phyloP scores from a whole-genome alignment of 1,139 yeast genomes.

The Scheffersomyces quercinus region DNA sequence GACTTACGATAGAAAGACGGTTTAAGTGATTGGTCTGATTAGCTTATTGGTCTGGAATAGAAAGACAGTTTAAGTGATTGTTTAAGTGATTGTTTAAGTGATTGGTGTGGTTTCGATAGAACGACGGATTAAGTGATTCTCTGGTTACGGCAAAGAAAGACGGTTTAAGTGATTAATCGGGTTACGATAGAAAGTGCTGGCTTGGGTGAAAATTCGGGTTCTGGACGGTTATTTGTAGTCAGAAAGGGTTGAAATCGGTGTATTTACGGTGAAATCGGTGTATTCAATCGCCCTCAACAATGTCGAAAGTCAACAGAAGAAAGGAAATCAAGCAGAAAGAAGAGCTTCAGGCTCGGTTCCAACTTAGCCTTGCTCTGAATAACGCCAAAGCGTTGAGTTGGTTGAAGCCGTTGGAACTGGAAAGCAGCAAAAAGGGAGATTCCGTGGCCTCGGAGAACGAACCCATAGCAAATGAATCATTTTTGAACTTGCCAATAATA shows the following conservation, averaged over 20 bases:
- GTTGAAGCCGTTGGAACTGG: slow-evolving; percentile 28
- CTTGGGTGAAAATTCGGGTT: neutral
- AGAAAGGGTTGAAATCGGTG: neutral
- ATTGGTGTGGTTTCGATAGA: too few species aligned
- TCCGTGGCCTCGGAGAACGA: neutral
- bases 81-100: too few species aligned
- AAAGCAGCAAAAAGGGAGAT: slow-evolving; percentile 6
- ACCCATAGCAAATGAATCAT: slow-evolving; percentile 13
- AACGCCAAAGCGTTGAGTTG: slow-evolving; percentile 42
- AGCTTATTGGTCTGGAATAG: too few species aligned
- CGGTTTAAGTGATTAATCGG: too few species aligned
- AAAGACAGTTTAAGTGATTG: too few species aligned
- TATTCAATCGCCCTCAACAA: slow-evolving; percentile 1
- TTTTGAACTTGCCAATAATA: slow-evolving; percentile 45
- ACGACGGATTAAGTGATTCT: too few species aligned
- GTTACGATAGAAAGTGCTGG: too few species aligned
- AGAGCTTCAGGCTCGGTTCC: slow-evolving; percentile 50
- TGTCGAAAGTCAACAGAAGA: slow-evolving; percentile 33
- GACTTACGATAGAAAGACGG: too few species aligned
- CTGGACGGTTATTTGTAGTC: neutral
- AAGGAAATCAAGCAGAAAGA: slow-evolving; percentile 50
- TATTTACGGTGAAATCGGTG: too few species aligned
- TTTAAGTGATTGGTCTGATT: too few species aligned
- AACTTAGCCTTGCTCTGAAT: slow-evolving; percentile 40
- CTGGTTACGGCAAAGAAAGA: too few species aligned